These are phyloP conservation scores for Abelmoschus esculentus DNA, from an alignment of 345 rosid species.

Conservation along the genomic window DNA sequence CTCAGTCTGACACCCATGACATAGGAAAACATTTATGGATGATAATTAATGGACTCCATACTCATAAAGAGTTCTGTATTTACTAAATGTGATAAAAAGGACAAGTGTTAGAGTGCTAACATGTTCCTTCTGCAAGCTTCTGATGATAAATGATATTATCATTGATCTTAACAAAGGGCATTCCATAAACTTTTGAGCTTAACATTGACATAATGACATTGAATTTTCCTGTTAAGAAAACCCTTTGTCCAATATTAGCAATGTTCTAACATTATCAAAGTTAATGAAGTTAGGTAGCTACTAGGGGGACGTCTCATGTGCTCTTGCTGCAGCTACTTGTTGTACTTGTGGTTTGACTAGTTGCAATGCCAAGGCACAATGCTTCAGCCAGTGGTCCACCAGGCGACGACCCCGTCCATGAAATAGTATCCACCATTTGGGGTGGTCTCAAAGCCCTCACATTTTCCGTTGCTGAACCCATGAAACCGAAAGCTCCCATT, in stretches of 20 bases:
- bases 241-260: no score
- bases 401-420: slow-evolving; percentile 31
- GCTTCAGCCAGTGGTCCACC: slow-evolving; percentile 51
- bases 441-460: slow-evolving; percentile 7
- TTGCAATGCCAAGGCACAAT: slow-evolving; percentile 33
- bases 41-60: neutral
- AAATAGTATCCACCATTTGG: slow-evolving; percentile 25
- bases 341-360: slow-evolving; percentile 14
- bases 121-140: no score
- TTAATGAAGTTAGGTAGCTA: neutral
- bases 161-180: neutral
- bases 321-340: slow-evolving; percentile 17
- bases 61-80: neutral
- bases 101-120: neutral
- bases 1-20: neutral
- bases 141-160: no score
- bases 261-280: neutral
- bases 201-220: neutral
- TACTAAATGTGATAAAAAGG: neutral
- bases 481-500: slow-evolving; percentile 18
- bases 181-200: neutral
- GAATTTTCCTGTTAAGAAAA: neutral
- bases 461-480: neutral
- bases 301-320: neutral
- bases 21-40: neutral